A percentile compares a stretch with the other conserved stretches of the same genome.
These are phyloP conservation scores for Didymella lethalis DNA, from an alignment of 2,329 filamentous ascomycete species.

Conservation along the genomic window DNA sequence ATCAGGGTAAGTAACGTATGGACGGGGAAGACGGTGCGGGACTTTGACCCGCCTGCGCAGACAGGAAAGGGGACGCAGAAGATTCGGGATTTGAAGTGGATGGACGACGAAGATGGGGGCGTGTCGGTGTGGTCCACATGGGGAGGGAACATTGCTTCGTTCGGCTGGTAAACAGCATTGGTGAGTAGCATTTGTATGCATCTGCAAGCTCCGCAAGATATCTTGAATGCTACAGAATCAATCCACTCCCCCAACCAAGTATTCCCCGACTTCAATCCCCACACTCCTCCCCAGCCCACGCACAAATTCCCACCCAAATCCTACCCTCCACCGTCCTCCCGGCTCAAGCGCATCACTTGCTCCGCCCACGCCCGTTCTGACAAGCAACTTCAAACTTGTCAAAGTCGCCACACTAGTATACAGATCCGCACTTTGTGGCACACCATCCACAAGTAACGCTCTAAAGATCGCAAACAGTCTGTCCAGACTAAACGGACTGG, in stretches of 20 bases:
- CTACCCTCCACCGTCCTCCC: constrained; percentile 77
- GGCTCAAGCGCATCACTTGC: constrained; percentile 70
- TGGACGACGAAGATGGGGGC: constrained; percentile 32
- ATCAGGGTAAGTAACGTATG: constrained; percentile 45
- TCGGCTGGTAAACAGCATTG: constrained; percentile 24
- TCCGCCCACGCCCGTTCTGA: constrained; percentile 66
- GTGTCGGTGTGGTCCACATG: constrained; percentile 38
- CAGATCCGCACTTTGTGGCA: constrained; percentile 57
- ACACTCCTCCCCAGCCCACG: constrained; percentile 74
- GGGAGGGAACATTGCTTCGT: constrained; percentile 30
- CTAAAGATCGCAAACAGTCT: constrained; percentile 80
- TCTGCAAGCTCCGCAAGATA: not conserved
- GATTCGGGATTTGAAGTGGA: constrained; percentile 41
- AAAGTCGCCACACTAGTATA: constrained; percentile 72
- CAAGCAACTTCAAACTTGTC: constrained; percentile 72
- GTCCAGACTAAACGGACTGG: constrained; percentile 79
- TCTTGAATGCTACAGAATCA: not conserved
- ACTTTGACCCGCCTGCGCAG: constrained; percentile 23
- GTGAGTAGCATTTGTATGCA: no score
- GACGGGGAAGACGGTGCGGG: constrained; percentile 40
- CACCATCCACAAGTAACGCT: constrained; percentile 63
- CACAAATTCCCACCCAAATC: constrained; percentile 80
- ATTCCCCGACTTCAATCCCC: constrained; percentile 81
- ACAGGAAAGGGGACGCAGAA: not conserved
- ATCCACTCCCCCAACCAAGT: constrained; percentile 49